Conservation (phyloP, 192 early-diverging fungal species). For the Entomortierella parvispora region DNA sequence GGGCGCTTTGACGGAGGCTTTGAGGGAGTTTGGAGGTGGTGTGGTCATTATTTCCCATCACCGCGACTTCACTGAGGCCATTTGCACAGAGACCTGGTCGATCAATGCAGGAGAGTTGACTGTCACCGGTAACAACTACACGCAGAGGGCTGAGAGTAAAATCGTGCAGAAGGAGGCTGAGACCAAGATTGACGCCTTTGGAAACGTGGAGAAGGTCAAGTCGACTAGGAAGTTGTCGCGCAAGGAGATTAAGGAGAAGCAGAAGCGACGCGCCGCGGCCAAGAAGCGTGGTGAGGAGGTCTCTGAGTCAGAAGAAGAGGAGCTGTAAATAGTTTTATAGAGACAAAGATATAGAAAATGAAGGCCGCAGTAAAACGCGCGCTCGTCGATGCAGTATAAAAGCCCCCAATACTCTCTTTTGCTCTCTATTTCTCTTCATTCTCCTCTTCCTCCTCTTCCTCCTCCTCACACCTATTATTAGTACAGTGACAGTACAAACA, state of each 20-base stretch:
- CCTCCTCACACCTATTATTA: too few species aligned
- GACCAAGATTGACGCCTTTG: constrained; percentile 69
- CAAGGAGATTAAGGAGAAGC: constrained; percentile 59
- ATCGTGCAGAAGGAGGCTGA: constrained; percentile 54
- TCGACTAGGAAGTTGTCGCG: constrained; percentile 60
- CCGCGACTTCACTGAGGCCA: constrained; percentile 76
- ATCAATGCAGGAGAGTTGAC: constrained; percentile 67
- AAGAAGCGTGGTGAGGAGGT: constrained; percentile 62
- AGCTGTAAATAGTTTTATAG: constrained; percentile 35
- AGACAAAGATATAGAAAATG: constrained; percentile 20
- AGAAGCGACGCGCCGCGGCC: constrained; percentile 59
- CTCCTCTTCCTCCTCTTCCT: too few species aligned
- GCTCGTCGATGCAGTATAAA: too few species aligned
- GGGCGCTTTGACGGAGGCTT: constrained; percentile 74
- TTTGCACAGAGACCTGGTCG: constrained; percentile 78
- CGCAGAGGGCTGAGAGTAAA: constrained; percentile 48
- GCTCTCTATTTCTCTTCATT: too few species aligned
- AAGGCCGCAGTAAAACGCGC: too few species aligned
- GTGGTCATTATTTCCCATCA: constrained; percentile 85
- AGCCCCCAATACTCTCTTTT: too few species aligned
- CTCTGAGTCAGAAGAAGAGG: constrained; percentile 39
- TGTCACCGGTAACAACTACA: constrained; percentile 58
- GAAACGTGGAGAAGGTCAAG: constrained; percentile 75
- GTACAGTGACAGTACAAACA: too few species aligned
- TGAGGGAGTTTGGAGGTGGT: constrained; percentile 78